Conservation (phyloP, 371 early-diverging fungal genomes). For the Entomophthora muscae region DNA sequence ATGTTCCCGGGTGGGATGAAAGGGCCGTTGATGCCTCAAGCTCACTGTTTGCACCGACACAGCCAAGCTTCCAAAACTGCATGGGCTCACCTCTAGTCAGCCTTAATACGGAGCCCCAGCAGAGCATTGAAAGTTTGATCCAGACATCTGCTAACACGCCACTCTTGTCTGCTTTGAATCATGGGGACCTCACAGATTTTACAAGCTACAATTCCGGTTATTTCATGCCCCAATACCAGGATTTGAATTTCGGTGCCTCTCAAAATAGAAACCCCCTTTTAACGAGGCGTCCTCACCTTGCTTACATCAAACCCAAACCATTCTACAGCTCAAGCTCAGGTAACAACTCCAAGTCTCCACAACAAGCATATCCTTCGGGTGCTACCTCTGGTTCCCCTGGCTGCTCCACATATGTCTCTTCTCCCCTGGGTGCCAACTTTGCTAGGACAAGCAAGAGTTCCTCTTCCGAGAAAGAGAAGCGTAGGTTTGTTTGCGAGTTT, state of each 20-base stretch:
- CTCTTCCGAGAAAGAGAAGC: neutral
- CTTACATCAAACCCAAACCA: neutral
- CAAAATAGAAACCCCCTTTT: neutral
- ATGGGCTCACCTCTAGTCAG: neutral
- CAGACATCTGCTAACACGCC: neutral
- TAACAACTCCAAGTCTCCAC: neutral
- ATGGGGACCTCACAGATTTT: neutral
- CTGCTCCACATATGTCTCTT: neutral
- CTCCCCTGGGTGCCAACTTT: neutral
- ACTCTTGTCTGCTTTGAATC: neutral
- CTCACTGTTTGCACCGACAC: neutral
- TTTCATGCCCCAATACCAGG: neutral
- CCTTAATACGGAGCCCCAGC: neutral
- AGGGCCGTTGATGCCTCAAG: neutral
- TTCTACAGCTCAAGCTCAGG: neutral
- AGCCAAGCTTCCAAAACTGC: neutral
- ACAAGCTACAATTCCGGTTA: neutral
- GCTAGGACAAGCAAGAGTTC: neutral
- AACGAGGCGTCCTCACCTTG: neutral
- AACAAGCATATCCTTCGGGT: neutral
- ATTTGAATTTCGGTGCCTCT: neutral
- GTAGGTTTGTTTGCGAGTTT: slow-evolving; percentile 19
- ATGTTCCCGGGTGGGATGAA: neutral
- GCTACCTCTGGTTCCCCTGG: neutral
- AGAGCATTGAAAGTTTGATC: neutral